Conservation (phyloP, 768 basidiomycete species). For the Boletus reticulatus region DNA sequence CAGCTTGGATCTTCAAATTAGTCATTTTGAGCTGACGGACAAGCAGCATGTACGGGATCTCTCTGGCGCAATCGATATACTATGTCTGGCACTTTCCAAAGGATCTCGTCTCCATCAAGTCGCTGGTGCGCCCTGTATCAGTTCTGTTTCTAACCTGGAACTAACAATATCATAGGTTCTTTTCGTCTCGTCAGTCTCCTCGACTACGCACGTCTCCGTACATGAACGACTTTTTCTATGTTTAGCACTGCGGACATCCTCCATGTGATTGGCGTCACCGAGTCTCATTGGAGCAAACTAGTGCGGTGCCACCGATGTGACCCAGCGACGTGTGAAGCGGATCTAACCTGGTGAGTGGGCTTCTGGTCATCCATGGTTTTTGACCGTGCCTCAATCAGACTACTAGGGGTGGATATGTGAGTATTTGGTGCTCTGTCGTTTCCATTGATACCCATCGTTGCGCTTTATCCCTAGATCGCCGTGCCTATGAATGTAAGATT, state of each 20-base stretch:
- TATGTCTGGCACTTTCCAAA: conserved; percentile 7
- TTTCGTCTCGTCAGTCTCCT: conserved; percentile 8
- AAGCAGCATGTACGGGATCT: conserved; percentile 9
- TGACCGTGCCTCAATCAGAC: neutral
- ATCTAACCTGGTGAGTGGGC: conserved; percentile 10
- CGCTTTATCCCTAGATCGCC: neutral
- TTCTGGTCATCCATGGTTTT: neutral
- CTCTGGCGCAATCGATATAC: conserved; percentile 1
- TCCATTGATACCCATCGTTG: neutral
- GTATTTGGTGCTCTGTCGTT: neutral
- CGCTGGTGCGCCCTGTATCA: neutral
- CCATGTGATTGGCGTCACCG: conserved; percentile 2
- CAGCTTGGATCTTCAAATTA: neutral
- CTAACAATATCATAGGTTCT: conserved; percentile 4
- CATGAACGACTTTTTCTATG: neutral
- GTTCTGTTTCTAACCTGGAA: neutral
- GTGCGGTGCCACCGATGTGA: conserved; percentile 4
- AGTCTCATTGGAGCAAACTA: conserved; percentile 6
- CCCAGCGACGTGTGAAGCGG: neutral
- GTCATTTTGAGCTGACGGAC: neutral
- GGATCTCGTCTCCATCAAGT: conserved; percentile 4
- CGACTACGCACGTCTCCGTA: neutral
- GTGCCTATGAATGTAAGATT: conserved; percentile 9
- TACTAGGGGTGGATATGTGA: conserved; percentile 10
- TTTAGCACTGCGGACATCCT: conserved; percentile 2